Evolutionary conservation across 176 grass and related monocot genomes (phyloP), one percentile per base, ranked within the genome.

Genomic region (Lolium rigidum): DNA sequence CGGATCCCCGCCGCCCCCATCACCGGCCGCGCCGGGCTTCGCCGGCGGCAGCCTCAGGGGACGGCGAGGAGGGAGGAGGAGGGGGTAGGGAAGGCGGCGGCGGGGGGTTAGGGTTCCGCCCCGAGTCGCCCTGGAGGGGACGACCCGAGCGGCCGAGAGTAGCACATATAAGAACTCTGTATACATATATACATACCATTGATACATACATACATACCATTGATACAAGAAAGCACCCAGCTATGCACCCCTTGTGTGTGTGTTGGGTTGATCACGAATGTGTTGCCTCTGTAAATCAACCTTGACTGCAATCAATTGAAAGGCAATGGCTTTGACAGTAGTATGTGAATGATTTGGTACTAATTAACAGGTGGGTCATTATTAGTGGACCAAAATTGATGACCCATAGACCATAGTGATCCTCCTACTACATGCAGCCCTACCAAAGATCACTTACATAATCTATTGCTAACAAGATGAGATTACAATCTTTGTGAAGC

Each of bases 321-420:
- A 77, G 73, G 65, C 80, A 69, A 80, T 84, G 80, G 31, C 31
- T 35, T 35, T 35, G 31, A 35, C 31, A 87, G 9, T 31, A 51
- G 21, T 77, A 43, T 90, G 24, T 15, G 8, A 65, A 68, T 85
- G 55, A 75, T 31, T 74, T 74, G 15, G 48, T 66, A 35, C 6
- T 31, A 60, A 61, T 74, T 22, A 21, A 74, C 81, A 64, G 44
- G n/a, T 25, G 82, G 37, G 66, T 17, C 52, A 64, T 44, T 5
- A 72, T 83, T 57, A 64, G 55, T 62, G 56, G 52, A 71, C n/a
- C 69, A 55, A 76, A 91, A 91, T 54, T 58, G 84, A 74, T 87
- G 51, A 25, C 28, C 76, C 41, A 9, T 70, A 48, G 49, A 35
- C 31, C 31, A 35, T 59, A 6, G 72, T 90, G 65, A 20, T 86